Evolutionary conservation across 192 early-diverging fungal genomes (phyloP).

Genomic region (Coemansia sp.): DNA sequence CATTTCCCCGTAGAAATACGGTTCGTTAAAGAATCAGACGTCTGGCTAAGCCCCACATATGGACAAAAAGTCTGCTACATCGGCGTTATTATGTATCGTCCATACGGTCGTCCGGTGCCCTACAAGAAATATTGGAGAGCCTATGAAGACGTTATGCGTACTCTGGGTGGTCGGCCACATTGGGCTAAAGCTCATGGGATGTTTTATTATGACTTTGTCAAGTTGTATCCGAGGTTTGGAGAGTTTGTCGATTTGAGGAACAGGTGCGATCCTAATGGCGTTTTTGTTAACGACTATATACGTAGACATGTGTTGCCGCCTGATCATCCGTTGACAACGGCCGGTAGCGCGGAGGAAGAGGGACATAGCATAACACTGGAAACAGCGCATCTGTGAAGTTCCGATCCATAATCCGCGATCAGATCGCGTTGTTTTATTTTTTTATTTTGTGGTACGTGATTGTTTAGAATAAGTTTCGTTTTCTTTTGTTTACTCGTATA

Average conservation of each 20-base stretch:
- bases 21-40: conserved; percentile 56
- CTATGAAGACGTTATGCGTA: conserved; percentile 73
- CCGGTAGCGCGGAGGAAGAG: not conserved
- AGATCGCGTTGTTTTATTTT: not conserved
- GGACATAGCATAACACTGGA: not conserved
- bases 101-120: conserved; percentile 65
- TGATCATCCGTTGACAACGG: conserved; percentile 1
- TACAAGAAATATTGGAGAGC: conserved; percentile 73
- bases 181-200: conserved; percentile 79
- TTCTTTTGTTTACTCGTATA: not conserved
- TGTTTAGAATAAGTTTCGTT: not conserved
- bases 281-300: conserved; percentile 76
- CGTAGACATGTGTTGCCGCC: conserved; percentile 60
- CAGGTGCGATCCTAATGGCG: conserved; percentile 64
- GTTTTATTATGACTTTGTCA: conserved; percentile 53
- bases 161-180: conserved; percentile 67
- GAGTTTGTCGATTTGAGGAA: conserved; percentile 61
- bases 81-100: conserved; percentile 76
- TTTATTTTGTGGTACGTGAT: no score
- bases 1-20: conserved; percentile 77
- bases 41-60: conserved; percentile 75
- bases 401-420: no score
- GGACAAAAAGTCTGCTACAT: conserved; percentile 70
- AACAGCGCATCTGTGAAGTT: not conserved
- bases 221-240: conserved; percentile 65